Evolutionary conservation across 2,329 filamentous ascomycete species (phyloP), one percentile per base, ranked within the genome.

Genomic region (Metarhizium brunneum): DNA sequence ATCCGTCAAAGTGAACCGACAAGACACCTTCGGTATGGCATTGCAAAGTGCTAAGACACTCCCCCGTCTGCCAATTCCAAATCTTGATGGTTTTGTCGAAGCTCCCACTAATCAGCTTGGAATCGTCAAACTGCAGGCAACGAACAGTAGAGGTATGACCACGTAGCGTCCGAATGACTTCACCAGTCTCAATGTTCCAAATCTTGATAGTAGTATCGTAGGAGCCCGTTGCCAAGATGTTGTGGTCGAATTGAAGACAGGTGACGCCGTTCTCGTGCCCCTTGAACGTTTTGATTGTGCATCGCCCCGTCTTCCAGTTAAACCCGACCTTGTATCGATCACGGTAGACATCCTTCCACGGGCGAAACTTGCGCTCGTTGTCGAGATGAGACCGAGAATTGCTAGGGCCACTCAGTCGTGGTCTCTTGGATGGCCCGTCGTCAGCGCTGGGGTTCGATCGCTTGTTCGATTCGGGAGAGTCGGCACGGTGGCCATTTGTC

Each of bases 221-320:
- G 0, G 92, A 96, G 8, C 94, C 94, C 0, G 92, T 96, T 8
- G 91, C 92, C 52, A 99, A 79, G 57, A 95, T 88, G 62, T 89
- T 90, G 61, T 97, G 92, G 62, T 95, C 89, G 59, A 99, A 76
- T 57, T 76, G 73, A 8, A 76, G 65, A 50, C 73, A 76, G 2
- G 73, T 76, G 43, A 76, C 68, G 43, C 92, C 92, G 67, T 96
- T 96, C 11, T 83, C 86, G 70, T 97, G 78, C 1, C 92, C 92
- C 62, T 86, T 86, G 70, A 99, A 90, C 13, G 88, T 83, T 66
- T 87, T 91, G 62, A 89, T 87, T 6, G 86, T 86, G 72, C 87
- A 97, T 42, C 92, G 85, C 4, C 94, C 92, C 60, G 95, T 91
- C 69, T 96, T 95, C 94, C 94, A 99, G 69, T 97, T 97, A 58